Evolutionary conservation across 352 stramenopile species (phyloP).

Genomic region (Pilasporangium apinafurcum): DNA sequence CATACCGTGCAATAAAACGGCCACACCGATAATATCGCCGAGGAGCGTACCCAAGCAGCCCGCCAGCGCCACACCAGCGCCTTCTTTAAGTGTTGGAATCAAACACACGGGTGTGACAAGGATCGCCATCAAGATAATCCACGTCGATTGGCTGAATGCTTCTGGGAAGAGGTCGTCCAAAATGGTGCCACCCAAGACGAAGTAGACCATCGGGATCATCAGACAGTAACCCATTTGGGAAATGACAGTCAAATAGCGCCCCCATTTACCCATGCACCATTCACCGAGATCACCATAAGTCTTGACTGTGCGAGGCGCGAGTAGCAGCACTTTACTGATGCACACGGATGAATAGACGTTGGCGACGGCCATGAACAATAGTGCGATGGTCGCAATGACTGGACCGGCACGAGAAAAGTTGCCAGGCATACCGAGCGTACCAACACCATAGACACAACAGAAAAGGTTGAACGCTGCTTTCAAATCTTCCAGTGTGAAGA

Average conservation of each 20-base stretch:
- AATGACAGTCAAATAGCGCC: conserved; percentile 42
- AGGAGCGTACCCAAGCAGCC: conserved; percentile 55
- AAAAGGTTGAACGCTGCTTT: conserved; percentile 59
- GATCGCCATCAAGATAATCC: conserved; percentile 61
- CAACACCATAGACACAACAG: conserved; percentile 63
- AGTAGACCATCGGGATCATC: conserved; percentile 45
- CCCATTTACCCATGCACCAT: conserved; percentile 36
- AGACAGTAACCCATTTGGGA: conserved; percentile 53
- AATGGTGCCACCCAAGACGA: conserved; percentile 49
- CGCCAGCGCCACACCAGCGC: conserved; percentile 45
- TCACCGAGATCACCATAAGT: conserved; percentile 61
- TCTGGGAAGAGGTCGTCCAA: conserved; percentile 42
- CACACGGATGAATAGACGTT: conserved; percentile 60
- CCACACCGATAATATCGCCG: conserved; percentile 43
- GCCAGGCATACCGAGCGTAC: conserved; percentile 59
- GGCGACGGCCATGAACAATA: conserved; percentile 60
- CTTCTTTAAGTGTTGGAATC: conserved; percentile 57
- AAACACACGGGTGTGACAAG: conserved; percentile 43
- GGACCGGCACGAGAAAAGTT: conserved; percentile 65
- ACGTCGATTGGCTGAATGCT: conserved; percentile 36
- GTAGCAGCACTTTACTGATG: conserved; percentile 51
- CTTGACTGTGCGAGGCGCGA: conserved; percentile 39
- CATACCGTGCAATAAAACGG: conserved; percentile 47
- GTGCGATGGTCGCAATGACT: conserved; percentile 30
- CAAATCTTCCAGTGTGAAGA: conserved; percentile 48